Evolutionary conservation across 257 asterid genomes (phyloP).

Genomic region (Ballota nigra): DNA sequence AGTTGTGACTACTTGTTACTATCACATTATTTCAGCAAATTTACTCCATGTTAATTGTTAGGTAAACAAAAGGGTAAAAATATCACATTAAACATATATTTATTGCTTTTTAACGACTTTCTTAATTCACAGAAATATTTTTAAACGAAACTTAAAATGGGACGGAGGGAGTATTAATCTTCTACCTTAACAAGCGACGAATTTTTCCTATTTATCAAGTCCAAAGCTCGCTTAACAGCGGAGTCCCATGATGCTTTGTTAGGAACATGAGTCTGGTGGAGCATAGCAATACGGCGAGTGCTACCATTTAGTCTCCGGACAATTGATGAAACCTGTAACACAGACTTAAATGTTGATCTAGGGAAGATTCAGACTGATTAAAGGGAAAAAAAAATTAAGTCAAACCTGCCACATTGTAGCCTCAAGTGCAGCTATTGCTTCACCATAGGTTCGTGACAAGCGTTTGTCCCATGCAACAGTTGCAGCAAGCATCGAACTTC

Average conservation of each 20-base stretch:
- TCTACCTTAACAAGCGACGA: conserved; percentile 72
- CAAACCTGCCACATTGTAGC: conserved; percentile 71
- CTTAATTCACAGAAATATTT: no score
- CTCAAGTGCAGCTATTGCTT: conserved; percentile 71
- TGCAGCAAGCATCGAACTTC: conserved; percentile 87
- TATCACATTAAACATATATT: no score
- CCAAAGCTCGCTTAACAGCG: conserved; percentile 67
- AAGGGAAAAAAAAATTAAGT: not conserved
- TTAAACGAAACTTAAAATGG: no score
- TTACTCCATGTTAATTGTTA: no score
- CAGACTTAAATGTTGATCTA: not conserved
- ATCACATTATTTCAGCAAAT: no score
- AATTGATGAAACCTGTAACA: conserved; percentile 64
- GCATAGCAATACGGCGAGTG: conserved; percentile 39
- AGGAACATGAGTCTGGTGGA: conserved; percentile 66
- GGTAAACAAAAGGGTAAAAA: no score
- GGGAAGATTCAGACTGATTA: not conserved
- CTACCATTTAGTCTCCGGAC: conserved; percentile 35
- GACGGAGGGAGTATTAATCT: not conserved
- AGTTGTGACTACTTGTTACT: no score
- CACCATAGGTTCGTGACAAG: conserved; percentile 57
- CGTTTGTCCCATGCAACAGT: conserved; percentile 91
- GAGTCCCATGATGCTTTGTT: conserved; percentile 69
- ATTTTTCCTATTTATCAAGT: conserved; percentile 51
- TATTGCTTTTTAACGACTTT: no score